Percentiles rank a stretch among this genome's conserved stretches.
phyloP scores from a whole-genome alignment of 2,329 filamentous ascomycete genomes.

The Capronia coronata region DNA sequence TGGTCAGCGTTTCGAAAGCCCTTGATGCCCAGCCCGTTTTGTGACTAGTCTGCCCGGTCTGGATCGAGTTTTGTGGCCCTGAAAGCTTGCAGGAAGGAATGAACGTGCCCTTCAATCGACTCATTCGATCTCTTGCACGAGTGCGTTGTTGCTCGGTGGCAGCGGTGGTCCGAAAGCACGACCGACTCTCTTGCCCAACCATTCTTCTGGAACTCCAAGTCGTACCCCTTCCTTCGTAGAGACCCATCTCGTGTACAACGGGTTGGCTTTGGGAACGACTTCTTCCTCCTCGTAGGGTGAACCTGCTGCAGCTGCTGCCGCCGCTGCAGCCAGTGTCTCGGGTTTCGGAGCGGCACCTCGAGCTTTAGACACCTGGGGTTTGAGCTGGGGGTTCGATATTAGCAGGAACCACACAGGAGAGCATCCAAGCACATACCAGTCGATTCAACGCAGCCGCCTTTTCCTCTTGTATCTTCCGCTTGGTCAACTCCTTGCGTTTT shows the following conservation, averaged over 20 bases:
- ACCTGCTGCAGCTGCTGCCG: conserved; percentile 33
- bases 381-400: conserved; percentile 36
- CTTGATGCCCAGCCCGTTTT: too few species aligned
- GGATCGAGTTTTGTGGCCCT: too few species aligned
- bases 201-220: conserved; percentile 43
- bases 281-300: conserved; percentile 34
- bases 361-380: conserved; percentile 59
- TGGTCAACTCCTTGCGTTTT: conserved; percentile 64
- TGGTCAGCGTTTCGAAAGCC: too few species aligned
- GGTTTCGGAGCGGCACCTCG: conserved; percentile 44
- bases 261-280: conserved; percentile 37
- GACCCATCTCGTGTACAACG: conserved; percentile 43
- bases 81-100: too few species aligned
- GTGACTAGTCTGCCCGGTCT: too few species aligned
- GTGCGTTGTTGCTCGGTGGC: conserved; percentile 12
- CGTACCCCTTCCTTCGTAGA: conserved; percentile 38
- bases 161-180: conserved; percentile 33
- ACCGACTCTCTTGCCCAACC: conserved; percentile 41
- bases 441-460: conserved; percentile 47
- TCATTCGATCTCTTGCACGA: conserved; percentile 28
- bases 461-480: conserved; percentile 72
- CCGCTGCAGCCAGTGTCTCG: conserved; percentile 36
- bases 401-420: conserved; percentile 5
- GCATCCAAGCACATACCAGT: conserved; percentile 15
- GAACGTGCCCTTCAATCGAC: too few species aligned